phyloP scores from a whole-genome alignment of 2,329 filamentous ascomycete genomes.

The Fusarium zealandicum region DNA sequence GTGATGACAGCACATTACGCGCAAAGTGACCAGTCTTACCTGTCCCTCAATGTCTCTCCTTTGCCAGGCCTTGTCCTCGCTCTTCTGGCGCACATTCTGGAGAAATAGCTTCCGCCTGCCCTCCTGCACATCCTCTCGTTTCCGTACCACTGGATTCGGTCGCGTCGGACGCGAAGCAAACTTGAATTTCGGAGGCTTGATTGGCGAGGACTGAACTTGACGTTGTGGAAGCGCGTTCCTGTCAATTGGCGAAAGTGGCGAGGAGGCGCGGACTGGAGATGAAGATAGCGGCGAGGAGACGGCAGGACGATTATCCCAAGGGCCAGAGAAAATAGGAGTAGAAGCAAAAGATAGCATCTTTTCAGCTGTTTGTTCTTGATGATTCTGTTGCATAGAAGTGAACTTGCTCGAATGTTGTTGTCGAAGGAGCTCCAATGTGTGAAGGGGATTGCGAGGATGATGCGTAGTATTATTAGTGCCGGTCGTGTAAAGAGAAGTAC shows the following conservation, averaged over 20 bases:
- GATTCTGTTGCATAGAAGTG: conserved; percentile 44
- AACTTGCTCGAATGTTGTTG: not conserved
- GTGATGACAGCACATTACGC: not conserved
- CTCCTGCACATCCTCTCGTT: conserved; percentile 68
- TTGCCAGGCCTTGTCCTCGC: conserved; percentile 67
- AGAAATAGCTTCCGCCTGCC: conserved; percentile 73
- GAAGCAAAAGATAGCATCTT: conserved; percentile 54
- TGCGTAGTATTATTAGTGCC: not conserved
- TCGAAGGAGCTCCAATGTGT: not conserved
- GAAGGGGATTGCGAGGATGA: conserved; percentile 9
- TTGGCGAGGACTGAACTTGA: conserved; percentile 55
- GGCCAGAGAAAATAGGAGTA: conserved; percentile 53
- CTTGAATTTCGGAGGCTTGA: conserved; percentile 52
- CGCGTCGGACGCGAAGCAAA: conserved; percentile 64
- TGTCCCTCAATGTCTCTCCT: conserved; percentile 68
- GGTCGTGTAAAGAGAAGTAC: conserved; percentile 31
- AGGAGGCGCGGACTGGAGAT: conserved; percentile 62
- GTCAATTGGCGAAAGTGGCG: conserved; percentile 54
- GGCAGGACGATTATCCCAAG: conserved; percentile 56
- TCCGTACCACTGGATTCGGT: conserved; percentile 68
- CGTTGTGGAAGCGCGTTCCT: conserved; percentile 52
- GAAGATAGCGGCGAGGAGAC: conserved; percentile 59
- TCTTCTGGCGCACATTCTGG: conserved; percentile 67
- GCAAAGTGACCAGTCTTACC: conserved; percentile 34
- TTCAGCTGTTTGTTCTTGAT: conserved; percentile 38